Base-by-base conservation (phyloP, 805 yeast genomes). In the Saccharomycopsis fibuligera region DNA sequence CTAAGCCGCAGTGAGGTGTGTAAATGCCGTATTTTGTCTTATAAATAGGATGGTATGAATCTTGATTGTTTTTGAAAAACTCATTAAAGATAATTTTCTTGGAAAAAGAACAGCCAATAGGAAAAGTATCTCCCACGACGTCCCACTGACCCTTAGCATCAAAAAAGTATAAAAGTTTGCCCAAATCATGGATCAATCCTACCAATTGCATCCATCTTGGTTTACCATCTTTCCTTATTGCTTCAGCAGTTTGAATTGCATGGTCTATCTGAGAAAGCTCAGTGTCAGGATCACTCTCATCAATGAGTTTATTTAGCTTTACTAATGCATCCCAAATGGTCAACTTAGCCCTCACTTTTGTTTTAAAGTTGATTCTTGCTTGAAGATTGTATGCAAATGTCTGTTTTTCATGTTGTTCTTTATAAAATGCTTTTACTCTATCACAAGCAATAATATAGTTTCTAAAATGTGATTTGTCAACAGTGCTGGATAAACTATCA, bases 121-220 rank as follows among this genome's bases (percentile, higher is more conserved):
- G 86, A 57, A 82, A 82, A 2, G 88, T 82, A 59, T 82, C 89
- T 4, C 89, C 89, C 19, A 82, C 89, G 27, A 82, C 89, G 59
- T 82, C 87, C 88, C 88, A 82, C 60, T 82, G 88, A 5, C 88
- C 88, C 56, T 77, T 71, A 12, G 86, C 81, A 56, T 80, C 87
- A 58, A 75, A 82, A 55, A 81, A 82, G 60, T 82, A 82, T 16
- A 82, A 66, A 16, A 82, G 68, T 57, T 82, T 82, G 0, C 89
- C 89, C 51, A 82, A 64, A 60, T 82, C 89, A 58, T 82, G 89
- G 36, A 82, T 79, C 29, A 82, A 63, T 1, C 89, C 89, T 5
- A 82, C 86, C 22, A 82, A 63, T 61, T 82, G 88, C 69, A 82
- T 81, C 89, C 89, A 82, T 29, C 86, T 63, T 0, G 89, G 89